Base-by-base conservation (phyloP, 2,329 filamentous ascomycete genomes). In the Fragosphaeria purpurea region DNA sequence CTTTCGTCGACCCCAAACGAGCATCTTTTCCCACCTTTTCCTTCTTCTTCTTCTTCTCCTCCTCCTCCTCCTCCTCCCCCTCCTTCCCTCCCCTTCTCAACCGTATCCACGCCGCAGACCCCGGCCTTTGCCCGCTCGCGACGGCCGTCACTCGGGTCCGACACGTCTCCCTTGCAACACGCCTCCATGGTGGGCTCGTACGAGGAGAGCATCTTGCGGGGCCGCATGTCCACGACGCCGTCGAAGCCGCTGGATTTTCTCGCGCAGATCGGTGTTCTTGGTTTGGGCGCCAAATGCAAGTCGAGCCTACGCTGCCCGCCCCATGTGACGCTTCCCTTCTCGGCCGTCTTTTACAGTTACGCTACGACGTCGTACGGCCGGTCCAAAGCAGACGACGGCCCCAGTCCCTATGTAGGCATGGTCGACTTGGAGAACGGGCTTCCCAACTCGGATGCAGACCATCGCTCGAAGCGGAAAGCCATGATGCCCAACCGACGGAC, bases 141-240 rank as follows among this genome's bases (percentile, higher is more conserved):
- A 42, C 72, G 79, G 7, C 82, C 84, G 0, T 96, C 90, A 0
- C 72, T 87, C 44, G 76, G 79, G 12, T 82, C 84, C 0, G 90
- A 95, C 44, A 70, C 74, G 3, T 88, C 88, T 3, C 84, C 88
- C 4, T 71, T 93, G 33, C 86, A 91, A 51, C 88, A 94, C 66
- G 90, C 91, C 7, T 90, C 90, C 4, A 94, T 98, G 86, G 91
- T 97, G 2, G 93, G 93, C 2, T 96, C 91, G 2, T 98, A 96
- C 59, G 93, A 98, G 67, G 93, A 98, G 68, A 96, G 89, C 33
- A 96, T 98, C 53, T 72, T 98, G 2, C 82, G 88, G 44, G 93
- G 93, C 40, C 82, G 93, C 55, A 98, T 98, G 93, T 97, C 93
- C 33, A 96, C 90, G 1, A 93, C 84, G 2, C 91, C 93, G 0